A percentile compares a stretch with the other conserved stretches of the same genome.
phyloP scores from a whole-genome alignment of 192 early-diverging fungal species.

The Umbelopsis isabellina region DNA sequence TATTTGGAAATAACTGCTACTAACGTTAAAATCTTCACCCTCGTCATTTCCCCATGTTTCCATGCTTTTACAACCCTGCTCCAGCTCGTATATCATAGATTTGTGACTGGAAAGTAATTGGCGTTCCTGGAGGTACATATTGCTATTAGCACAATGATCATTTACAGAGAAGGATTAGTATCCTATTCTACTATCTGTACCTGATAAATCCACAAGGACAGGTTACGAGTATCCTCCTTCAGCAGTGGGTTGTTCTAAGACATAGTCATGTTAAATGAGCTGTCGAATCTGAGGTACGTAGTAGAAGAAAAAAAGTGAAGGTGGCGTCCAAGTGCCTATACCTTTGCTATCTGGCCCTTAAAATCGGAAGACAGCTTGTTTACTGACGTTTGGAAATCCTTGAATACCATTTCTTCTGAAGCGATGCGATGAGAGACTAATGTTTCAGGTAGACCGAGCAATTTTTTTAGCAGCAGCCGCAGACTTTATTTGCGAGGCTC shows the following conservation, averaged over 20 bases:
- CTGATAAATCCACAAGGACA: slow-evolving; percentile 2
- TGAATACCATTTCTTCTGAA: background rate
- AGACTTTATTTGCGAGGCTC: too few relatives aligned
- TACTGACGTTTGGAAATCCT: slow-evolving; percentile 2
- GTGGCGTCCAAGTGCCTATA: background rate
- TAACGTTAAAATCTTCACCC: slow-evolving; percentile 18
- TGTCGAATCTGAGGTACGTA: background rate
- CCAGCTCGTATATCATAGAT: slow-evolving; percentile 18
- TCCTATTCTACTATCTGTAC: background rate
- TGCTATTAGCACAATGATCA: background rate
- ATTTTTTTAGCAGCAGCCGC: too few relatives aligned
- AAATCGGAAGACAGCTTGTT: slow-evolving; percentile 20
- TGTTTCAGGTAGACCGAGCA: too few relatives aligned
- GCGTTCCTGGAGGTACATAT: background rate
- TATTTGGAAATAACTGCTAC: too few relatives aligned
- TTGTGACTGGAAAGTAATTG: background rate
- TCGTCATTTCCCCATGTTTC: slow-evolving; percentile 23
- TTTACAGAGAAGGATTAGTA: background rate
- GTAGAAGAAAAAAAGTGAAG: background rate
- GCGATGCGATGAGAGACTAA: background rate
- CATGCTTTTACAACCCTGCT: slow-evolving; percentile 2
- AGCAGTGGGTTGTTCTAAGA: slow-evolving; percentile 8
- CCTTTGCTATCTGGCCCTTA: slow-evolving; percentile 13
- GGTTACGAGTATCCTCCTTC: background rate
- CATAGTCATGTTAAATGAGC: background rate